phyloP scores from a whole-genome alignment of 2,329 filamentous ascomycete species.

The Diaporthe sp. region DNA sequence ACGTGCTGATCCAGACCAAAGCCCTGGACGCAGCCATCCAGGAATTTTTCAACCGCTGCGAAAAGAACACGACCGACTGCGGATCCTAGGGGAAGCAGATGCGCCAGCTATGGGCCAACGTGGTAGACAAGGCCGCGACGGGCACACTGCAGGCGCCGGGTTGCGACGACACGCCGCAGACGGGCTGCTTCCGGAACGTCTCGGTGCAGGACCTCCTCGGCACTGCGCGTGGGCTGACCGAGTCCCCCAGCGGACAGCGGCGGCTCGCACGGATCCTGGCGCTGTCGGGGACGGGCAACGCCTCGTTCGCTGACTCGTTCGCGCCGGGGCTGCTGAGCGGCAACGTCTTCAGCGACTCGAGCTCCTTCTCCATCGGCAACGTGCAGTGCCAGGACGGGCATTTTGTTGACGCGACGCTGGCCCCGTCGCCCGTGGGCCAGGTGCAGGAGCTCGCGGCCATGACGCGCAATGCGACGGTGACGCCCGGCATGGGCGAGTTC shows the following conservation, averaged over 20 bases:
- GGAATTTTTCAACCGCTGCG: conserved; percentile 54
- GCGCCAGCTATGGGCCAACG: conserved; percentile 43
- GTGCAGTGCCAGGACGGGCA: conserved; percentile 56
- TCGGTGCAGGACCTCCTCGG: conserved; percentile 47
- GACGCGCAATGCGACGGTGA: conserved; percentile 47
- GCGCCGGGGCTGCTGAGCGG: conserved; percentile 20
- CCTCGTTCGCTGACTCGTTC: conserved; percentile 9
- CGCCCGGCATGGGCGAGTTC: conserved; percentile 49
- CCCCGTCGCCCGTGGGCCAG: conserved; percentile 41
- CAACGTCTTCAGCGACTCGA: conserved; percentile 42
- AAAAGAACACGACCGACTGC: conserved; percentile 44
- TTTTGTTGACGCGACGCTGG: conserved; percentile 45
- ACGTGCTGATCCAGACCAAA: conserved; percentile 50
- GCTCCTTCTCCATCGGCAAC: conserved; percentile 47
- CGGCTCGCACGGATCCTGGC: conserved; percentile 45
- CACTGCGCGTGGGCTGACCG: conserved; percentile 33
- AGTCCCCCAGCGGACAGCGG: conserved; percentile 10
- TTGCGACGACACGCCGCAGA: conserved; percentile 51
- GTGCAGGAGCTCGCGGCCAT: conserved; percentile 19
- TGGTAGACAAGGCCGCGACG: conserved; percentile 47
- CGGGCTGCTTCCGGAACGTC: conserved; percentile 48
- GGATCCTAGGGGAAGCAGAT: conserved; percentile 48
- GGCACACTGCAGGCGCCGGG: conserved; percentile 52
- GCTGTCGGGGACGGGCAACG: conserved; percentile 51
- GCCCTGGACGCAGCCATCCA: conserved; percentile 52